Base-by-base conservation (phyloP, 1,284 basidiomycete species). In the Marasmius tenuissimus region DNA sequence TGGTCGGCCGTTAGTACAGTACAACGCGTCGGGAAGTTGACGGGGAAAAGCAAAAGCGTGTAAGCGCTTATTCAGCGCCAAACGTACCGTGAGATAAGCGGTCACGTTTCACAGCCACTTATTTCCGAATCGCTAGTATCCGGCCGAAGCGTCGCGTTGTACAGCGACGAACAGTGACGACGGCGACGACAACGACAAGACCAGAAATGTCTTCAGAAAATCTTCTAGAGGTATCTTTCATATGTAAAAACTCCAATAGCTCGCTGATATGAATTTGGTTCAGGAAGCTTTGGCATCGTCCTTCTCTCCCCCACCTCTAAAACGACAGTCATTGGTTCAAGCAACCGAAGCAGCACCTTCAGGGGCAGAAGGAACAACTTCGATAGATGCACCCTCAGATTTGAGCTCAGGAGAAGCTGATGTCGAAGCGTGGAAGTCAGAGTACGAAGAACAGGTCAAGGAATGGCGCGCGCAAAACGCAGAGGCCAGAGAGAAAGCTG, bases 401-500 rank as follows among this genome's bases (percentile, higher is more conserved):
- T 37, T 7, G 34, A 35, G 38, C 6, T 14, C 62, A 22, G 58
- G 33, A 2, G 57, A 70, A 72, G 6, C 55, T 38, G 6, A 50
- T 10, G 72, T 75, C 50, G 78, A 78, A 9, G 67, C 71, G 20
- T 89, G 87, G 87, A 84, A 85, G 66, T 72, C 79, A 7, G 82
- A 87, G 65, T 90, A 92, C 72, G 89, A 94, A 57, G 74, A 83
- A 0, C 88, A 92, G 60, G 77, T 92, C 9, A 78, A 81, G 42
- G 75, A 80, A 66, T 96, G 93, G 93, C 86, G 87, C 45, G 84
- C 85, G 33, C 85, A 90, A 69, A 89, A 88, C 34, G 86, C 90
- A 38, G 84, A 86, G 63, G 88, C 88, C 49, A 87, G 93, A 57
- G 79, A 84, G 67, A 92, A 89, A 71, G 90, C 92, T 8, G 88